phyloP scores from a whole-genome alignment of 1,284 basidiomycete genomes.

The Fomes fomentarius region DNA sequence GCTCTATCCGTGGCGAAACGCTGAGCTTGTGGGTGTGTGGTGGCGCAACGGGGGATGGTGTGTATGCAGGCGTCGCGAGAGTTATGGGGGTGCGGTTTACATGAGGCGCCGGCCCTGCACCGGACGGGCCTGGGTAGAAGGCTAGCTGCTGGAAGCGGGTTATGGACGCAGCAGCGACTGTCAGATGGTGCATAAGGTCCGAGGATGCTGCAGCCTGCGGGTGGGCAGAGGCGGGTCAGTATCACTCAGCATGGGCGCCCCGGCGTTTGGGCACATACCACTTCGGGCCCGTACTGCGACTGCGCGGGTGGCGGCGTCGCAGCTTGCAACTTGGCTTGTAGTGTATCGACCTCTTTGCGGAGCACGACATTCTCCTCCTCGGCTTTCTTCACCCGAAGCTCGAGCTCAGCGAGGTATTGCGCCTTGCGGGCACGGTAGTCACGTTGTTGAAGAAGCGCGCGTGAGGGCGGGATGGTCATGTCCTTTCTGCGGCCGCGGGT shows the following conservation, averaged over 20 bases:
- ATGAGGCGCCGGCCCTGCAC: slow-evolving; percentile 24
- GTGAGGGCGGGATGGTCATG: slow-evolving; percentile 49
- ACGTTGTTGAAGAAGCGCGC: slow-evolving; percentile 54
- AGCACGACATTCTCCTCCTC: slow-evolving; percentile 59
- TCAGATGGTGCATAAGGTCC: slow-evolving; percentile 53
- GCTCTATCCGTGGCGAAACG: slow-evolving; percentile 31
- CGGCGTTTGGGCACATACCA: slow-evolving; percentile 41
- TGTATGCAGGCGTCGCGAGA: slow-evolving; percentile 30
- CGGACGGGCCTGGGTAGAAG: slow-evolving; percentile 28
- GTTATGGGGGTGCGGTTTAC: slow-evolving; percentile 42
- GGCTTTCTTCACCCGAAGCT: slow-evolving; percentile 51
- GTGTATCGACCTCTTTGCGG: slow-evolving; percentile 47
- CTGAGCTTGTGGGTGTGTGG: slow-evolving; percentile 29
- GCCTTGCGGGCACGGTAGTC: slow-evolving; percentile 67
- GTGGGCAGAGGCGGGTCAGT: slow-evolving; percentile 3
- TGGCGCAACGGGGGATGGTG: slow-evolving; percentile 28
- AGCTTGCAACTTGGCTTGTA: slow-evolving; percentile 27
- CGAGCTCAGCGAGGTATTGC: slow-evolving; percentile 57
- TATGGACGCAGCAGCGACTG: slow-evolving; percentile 48
- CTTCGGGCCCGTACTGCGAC: slow-evolving; percentile 40
- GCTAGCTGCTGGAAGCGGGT: slow-evolving; percentile 40
- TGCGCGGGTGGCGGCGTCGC: slow-evolving; percentile 14
- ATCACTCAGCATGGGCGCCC: no score
- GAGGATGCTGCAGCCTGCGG: slow-evolving; percentile 50
- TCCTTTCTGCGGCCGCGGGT: slow-evolving; percentile 69